Conservation (phyloP, 2,329 filamentous ascomycete species). For the Ophiognomonia clavigignenti-juglandacearum region DNA sequence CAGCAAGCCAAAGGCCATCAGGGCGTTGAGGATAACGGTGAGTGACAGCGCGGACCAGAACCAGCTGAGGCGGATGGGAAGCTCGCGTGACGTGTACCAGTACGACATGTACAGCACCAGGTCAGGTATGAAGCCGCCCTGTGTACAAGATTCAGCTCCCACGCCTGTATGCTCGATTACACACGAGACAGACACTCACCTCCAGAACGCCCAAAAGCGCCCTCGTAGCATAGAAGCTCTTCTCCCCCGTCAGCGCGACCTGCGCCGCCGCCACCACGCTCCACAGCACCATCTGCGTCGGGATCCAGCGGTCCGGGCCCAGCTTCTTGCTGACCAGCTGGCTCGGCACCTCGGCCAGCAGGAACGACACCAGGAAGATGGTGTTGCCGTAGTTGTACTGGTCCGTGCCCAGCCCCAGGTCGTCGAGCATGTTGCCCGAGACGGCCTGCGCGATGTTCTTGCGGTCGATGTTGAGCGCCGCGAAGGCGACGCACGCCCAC, state of each 20-base stretch:
- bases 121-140: conserved; percentile 31
- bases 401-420: conserved; percentile 39
- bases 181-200: background rate
- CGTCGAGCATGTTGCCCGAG: conserved; percentile 56
- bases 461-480: conserved; percentile 56
- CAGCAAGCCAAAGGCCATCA: conserved; percentile 32
- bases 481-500: conserved; percentile 54
- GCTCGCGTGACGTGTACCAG: conserved; percentile 30
- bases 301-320: conserved; percentile 25
- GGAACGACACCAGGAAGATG: conserved; percentile 45
- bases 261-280: conserved; percentile 21
- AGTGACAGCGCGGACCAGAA: conserved; percentile 33
- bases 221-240: conserved; percentile 20
- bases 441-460: conserved; percentile 55
- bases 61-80: conserved; percentile 33
- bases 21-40: conserved; percentile 28
- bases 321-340: conserved; percentile 52
- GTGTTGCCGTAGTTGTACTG: conserved; percentile 47
- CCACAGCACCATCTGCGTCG: conserved; percentile 25
- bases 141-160: background rate
- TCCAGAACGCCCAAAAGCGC: conserved; percentile 22
- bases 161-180: background rate
- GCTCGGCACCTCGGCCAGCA: conserved; percentile 53
- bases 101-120: conserved; percentile 29
- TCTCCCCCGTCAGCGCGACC: conserved; percentile 16